Evolutionary conservation across 805 yeast species (phyloP).

Genomic region (Pichia nanzhaoensis): DNA sequence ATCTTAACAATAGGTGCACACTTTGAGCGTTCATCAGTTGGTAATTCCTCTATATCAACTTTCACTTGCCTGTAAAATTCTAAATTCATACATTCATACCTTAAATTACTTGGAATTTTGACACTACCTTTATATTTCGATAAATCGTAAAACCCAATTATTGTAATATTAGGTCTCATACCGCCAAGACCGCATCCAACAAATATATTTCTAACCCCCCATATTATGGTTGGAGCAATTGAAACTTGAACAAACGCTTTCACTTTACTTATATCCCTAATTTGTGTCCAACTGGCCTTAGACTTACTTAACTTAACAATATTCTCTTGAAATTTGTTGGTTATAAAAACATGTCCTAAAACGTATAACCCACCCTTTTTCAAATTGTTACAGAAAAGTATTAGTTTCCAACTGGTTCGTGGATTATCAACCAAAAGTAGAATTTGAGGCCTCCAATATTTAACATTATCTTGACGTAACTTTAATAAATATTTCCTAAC

Average conservation of each 20-base stretch:
- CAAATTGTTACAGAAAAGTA: constrained; percentile 86
- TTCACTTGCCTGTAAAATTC: constrained; percentile 23
- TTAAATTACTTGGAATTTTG: constrained; percentile 17
- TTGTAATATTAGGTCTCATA: constrained; percentile 94
- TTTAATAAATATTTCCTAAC: constrained; percentile 85
- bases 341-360: constrained; percentile 82
- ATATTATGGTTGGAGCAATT: constrained; percentile 76
- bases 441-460: constrained; percentile 98
- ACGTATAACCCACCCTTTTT: constrained; percentile 94
- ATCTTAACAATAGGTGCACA: constrained; percentile 63
- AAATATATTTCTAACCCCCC: constrained; percentile 93
- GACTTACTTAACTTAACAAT: constrained; percentile 66
- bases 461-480: constrained; percentile 84
- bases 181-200: constrained; percentile 97
- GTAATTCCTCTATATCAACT: constrained; percentile 18
- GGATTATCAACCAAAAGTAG: constrained; percentile 86
- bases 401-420: constrained; percentile 83
- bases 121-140: constrained; percentile 16
- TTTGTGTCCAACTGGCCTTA: constrained; percentile 73
- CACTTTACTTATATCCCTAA: constrained; percentile 68
- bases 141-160: constrained; percentile 80
- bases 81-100: constrained; percentile 21
- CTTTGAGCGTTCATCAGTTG: constrained; percentile 65
- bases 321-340: constrained; percentile 54
- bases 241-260: constrained; percentile 95